phyloP scores from a whole-genome alignment of 2,329 filamentous ascomycete genomes.

The Aspergillus texensis region DNA sequence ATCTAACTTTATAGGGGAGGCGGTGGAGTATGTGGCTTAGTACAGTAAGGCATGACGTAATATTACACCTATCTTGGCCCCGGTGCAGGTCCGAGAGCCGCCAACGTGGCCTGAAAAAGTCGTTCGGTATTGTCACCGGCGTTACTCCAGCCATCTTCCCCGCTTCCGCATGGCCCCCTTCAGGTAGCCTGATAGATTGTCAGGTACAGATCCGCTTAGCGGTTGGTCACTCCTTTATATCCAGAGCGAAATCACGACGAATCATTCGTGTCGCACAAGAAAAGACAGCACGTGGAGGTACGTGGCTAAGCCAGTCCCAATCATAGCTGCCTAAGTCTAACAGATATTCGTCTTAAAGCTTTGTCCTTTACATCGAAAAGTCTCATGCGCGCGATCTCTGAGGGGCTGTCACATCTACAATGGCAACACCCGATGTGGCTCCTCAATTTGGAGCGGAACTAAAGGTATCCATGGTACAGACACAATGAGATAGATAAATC shows the following conservation, averaged over 20 bases:
- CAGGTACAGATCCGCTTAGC: constrained; percentile 1
- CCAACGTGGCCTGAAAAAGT: constrained; percentile 22
- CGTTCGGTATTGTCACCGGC: constrained; percentile 34
- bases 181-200: background rate
- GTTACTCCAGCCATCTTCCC: constrained; percentile 27
- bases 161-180: constrained; percentile 24
- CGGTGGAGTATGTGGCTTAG: constrained; percentile 11
- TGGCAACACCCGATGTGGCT: constrained; percentile 80
- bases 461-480: constrained; percentile 64
- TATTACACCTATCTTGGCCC: background rate
- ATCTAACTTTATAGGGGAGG: constrained; percentile 12
- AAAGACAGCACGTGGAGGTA: constrained; percentile 10
- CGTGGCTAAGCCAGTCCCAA: background rate
- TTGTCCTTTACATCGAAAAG: background rate
- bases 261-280: background rate
- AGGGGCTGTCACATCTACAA: constrained; percentile 43
- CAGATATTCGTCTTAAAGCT: constrained; percentile 8
- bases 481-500: background rate
- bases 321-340: background rate
- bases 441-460: constrained; percentile 91
- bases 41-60: background rate
- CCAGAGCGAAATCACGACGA: background rate
- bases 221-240: background rate
- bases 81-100: background rate
- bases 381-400: constrained; percentile 31